phyloP scores from a whole-genome alignment of 1,284 basidiomycete species.

The Rugosomyces carneus region DNA sequence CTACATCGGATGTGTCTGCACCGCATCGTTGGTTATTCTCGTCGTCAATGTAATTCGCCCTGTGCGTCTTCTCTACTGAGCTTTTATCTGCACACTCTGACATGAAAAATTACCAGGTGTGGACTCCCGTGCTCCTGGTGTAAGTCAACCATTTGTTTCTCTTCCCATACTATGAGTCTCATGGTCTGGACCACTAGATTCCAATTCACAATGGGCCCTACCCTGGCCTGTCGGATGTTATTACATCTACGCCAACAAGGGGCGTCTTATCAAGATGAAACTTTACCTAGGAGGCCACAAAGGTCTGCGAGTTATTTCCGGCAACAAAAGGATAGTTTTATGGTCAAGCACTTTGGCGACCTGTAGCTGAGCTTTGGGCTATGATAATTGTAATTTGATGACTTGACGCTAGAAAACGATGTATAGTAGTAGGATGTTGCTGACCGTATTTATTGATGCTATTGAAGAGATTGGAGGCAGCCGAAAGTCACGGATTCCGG shows the following conservation, averaged over 20 bases:
- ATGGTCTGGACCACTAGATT: neutral
- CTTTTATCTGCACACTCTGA: neutral
- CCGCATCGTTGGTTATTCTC: neutral
- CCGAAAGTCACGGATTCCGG: too few species aligned
- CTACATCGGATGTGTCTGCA: neutral
- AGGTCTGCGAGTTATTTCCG: neutral
- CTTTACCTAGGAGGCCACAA: neutral
- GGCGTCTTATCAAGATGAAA: neutral
- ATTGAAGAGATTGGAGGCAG: too few species aligned
- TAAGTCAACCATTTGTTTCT: neutral
- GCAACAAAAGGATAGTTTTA: neutral
- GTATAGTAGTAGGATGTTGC: too few species aligned
- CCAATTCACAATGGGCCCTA: neutral
- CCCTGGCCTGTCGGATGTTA: neutral
- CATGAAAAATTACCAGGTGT: neutral
- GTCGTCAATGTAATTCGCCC: neutral
- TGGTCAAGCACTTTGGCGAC: neutral
- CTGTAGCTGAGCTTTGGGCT: neutral
- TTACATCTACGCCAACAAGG: neutral
- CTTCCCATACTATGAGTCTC: neutral
- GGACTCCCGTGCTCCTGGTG: neutral
- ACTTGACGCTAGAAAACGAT: neutral
- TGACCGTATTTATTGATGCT: too few species aligned
- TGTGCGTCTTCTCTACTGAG: neutral
- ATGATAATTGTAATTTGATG: neutral